These are phyloP conservation scores for Takashimella koratensis DNA, from an alignment of 1,284 basidiomycete species.

Conservation along the genomic window DNA sequence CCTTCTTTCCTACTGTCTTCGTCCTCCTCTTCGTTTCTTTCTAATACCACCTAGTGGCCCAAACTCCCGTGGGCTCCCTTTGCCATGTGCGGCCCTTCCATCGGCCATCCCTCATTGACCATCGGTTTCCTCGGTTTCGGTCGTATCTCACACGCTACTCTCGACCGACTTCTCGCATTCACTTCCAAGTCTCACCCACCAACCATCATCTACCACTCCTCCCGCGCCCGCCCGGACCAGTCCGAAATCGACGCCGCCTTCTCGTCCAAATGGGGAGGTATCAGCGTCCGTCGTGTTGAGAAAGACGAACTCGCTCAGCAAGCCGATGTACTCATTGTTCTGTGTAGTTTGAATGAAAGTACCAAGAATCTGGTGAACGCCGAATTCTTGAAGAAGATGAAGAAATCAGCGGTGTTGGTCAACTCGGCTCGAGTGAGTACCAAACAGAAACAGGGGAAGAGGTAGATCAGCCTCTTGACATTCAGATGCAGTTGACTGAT, in stretches of 20 bases:
- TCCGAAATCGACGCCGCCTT: constrained; percentile 57
- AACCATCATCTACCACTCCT: constrained; percentile 36
- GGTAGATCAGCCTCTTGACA: too few species aligned
- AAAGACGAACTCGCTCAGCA: constrained; percentile 64
- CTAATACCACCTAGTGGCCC: constrained; percentile 54
- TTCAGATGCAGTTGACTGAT: too few species aligned
- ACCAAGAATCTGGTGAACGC: constrained; percentile 73
- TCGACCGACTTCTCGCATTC: constrained; percentile 72
- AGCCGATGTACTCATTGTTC: constrained; percentile 76
- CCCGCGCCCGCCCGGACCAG: constrained; percentile 35
- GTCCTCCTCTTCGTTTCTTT: neutral
- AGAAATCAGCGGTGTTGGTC: constrained; percentile 70
- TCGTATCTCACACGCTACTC: constrained; percentile 77
- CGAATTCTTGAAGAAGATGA: constrained; percentile 75
- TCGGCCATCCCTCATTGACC: constrained; percentile 55
- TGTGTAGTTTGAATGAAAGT: constrained; percentile 69
- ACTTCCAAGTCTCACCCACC: constrained; percentile 49
- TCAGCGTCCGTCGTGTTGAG: constrained; percentile 62
- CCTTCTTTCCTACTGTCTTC: neutral
- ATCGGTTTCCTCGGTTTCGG: constrained; percentile 92
- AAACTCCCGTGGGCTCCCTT: constrained; percentile 72
- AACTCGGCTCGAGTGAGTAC: constrained; percentile 68
- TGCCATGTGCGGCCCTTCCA: constrained; percentile 48
- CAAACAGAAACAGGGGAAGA: neutral
- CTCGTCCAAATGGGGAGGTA: constrained; percentile 50